Evolutionary conservation across 2,329 filamentous ascomycete species (phyloP).

Genomic region (Fragosphaeria purpurea): DNA sequence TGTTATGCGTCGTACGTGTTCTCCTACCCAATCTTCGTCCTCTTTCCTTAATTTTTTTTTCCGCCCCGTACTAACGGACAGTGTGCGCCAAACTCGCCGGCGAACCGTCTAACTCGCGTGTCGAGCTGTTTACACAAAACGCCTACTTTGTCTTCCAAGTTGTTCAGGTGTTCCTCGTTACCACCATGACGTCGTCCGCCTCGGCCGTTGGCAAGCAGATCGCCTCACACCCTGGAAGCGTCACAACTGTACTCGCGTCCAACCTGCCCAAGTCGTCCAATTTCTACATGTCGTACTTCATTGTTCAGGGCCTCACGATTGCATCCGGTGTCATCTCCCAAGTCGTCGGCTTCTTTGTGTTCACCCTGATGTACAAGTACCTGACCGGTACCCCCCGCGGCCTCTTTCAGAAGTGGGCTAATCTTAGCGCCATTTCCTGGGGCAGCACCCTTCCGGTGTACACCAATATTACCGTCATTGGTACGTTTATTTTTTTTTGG

Average conservation of each 20-base stretch:
- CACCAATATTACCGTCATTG: slow-evolving; percentile 71
- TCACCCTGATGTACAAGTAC: slow-evolving; percentile 62
- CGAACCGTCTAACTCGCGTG: slow-evolving; percentile 65
- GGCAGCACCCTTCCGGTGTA: slow-evolving; percentile 74
- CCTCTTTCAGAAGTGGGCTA: slow-evolving; percentile 69
- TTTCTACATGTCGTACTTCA: slow-evolving; percentile 92
- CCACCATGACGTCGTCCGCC: slow-evolving; percentile 71
- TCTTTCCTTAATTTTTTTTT: not conserved
- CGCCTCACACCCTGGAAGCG: slow-evolving; percentile 48
- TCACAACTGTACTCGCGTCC: slow-evolving; percentile 55
- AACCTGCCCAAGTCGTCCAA: slow-evolving; percentile 79
- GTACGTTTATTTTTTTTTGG: slow-evolving; percentile 34
- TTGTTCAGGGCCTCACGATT: slow-evolving; percentile 79
- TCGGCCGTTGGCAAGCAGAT: slow-evolving; percentile 57
- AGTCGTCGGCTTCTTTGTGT: slow-evolving; percentile 58
- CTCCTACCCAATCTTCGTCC: not conserved
- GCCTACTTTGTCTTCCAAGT: slow-evolving; percentile 87
- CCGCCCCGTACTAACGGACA: slow-evolving; percentile 17
- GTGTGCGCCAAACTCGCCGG: slow-evolving; percentile 72
- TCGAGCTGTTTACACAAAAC: slow-evolving; percentile 85
- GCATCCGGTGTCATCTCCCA: slow-evolving; percentile 68
- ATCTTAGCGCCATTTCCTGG: slow-evolving; percentile 66
- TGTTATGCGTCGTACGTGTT: slow-evolving; percentile 61
- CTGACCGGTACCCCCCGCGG: slow-evolving; percentile 70
- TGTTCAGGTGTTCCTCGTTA: slow-evolving; percentile 76